Conservation (phyloP, 202 grass and related monocot species). For the Setaria viridis region DNA sequence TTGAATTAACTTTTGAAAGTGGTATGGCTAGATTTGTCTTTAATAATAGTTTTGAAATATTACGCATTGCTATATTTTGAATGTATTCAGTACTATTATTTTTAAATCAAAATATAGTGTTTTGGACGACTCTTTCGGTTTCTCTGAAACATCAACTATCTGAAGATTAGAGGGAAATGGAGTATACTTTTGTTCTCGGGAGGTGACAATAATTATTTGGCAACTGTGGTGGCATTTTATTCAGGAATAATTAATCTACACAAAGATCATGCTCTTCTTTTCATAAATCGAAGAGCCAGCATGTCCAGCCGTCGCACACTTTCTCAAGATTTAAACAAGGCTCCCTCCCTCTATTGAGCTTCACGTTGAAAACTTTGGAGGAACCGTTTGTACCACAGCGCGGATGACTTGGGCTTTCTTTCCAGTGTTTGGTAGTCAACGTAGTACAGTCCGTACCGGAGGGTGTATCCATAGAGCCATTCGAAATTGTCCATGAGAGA, state of each 20-base stretch:
- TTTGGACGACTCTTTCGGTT: too few relatives aligned
- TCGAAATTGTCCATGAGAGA: conserved; percentile 64
- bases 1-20: too few relatives aligned
- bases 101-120: too few relatives aligned
- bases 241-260: neutral
- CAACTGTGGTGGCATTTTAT: neutral
- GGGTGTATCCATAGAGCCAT: conserved; percentile 50
- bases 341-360: neutral
- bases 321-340: neutral
- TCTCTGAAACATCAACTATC: too few relatives aligned
- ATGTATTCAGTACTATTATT: too few relatives aligned
- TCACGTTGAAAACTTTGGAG: conserved; percentile 31
- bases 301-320: neutral
- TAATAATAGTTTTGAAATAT: too few relatives aligned
- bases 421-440: conserved; percentile 55
- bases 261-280: neutral
- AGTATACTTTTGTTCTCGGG: too few relatives aligned
- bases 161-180: too few relatives aligned
- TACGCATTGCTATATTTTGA: too few relatives aligned
- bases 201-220: neutral
- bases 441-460: conserved; percentile 54
- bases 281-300: neutral
- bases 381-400: conserved; percentile 58
- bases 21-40: too few relatives aligned
- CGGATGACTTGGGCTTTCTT: conserved; percentile 59